Percentiles rank a stretch among this genome's conserved stretches.
Evolutionary conservation across 768 basidiomycete genomes (phyloP).

Genomic region (Pilatotrama ljubarskyi): DNA sequence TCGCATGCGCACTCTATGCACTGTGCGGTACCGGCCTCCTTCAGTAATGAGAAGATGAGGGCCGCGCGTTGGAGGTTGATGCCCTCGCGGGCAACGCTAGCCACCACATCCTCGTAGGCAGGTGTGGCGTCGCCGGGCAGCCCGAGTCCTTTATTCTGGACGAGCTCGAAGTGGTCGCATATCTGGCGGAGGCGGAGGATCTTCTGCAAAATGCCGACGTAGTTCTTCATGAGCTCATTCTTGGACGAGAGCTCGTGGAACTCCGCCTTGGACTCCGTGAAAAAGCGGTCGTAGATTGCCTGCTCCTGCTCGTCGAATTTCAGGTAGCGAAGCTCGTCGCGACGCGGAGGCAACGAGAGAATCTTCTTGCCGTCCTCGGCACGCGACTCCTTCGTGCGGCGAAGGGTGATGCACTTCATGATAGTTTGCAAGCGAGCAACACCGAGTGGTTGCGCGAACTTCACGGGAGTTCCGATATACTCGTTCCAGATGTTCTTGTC

Average conservation of each 20-base stretch:
- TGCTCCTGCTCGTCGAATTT: constrained; percentile 83
- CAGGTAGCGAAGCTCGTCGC: constrained; percentile 83
- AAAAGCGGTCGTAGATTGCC: constrained; percentile 85
- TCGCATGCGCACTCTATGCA: constrained; percentile 88
- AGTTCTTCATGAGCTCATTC: constrained; percentile 97
- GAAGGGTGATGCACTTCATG: constrained; percentile 95
- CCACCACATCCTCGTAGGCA: constrained; percentile 78
- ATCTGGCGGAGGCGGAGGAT: constrained; percentile 96
- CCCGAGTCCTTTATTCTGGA: constrained; percentile 62
- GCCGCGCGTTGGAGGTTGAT: constrained; percentile 72
- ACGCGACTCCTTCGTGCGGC: constrained; percentile 92
- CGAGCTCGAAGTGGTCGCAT: constrained; percentile 92
- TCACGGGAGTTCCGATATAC: constrained; percentile 89
- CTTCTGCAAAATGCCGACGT: constrained; percentile 96
- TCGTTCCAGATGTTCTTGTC: constrained; percentile 94
- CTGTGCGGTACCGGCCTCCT: constrained; percentile 84
- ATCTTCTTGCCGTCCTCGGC: constrained; percentile 80
- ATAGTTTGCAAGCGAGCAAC: constrained; percentile 93
- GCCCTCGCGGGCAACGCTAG: constrained; percentile 76
- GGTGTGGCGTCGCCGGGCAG: constrained; percentile 45
- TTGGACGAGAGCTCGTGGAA: constrained; percentile 84
- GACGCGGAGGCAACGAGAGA: constrained; percentile 85
- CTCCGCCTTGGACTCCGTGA: constrained; percentile 87
- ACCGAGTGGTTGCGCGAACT: constrained; percentile 86
- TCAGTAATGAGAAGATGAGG: constrained; percentile 82